Conservation (phyloP, 2,329 filamentous ascomycete genomes). For the Trichoderma koningii region DNA sequence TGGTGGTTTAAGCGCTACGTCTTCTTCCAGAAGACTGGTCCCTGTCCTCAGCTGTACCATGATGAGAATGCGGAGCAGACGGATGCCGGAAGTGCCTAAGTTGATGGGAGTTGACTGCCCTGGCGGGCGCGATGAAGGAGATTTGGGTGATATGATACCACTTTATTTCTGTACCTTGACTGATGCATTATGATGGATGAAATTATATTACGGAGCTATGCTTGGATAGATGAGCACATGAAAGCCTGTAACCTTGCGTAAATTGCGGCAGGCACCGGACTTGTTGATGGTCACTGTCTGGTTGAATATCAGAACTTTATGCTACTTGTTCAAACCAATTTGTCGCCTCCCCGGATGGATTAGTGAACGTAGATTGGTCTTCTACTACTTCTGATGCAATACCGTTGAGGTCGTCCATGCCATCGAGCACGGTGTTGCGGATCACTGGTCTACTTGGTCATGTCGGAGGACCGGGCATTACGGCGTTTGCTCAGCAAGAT, state of each 20-base stretch:
- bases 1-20: conserved; percentile 27
- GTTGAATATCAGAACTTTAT: no score
- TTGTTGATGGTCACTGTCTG: no score
- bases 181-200: conserved; percentile 5
- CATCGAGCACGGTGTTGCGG: no score
- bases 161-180: conserved; percentile 16
- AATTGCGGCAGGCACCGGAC: no score
- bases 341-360: no score
- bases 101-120: not conserved
- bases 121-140: not conserved
- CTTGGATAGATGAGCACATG: not conserved
- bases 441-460: no score
- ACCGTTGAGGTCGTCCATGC: no score
- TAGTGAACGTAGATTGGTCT: no score
- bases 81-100: not conserved
- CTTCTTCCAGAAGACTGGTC: conserved; percentile 18
- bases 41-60: conserved; percentile 25
- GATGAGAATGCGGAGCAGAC: conserved; percentile 20
- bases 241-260: not conserved
- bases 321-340: no score
- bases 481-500: no score
- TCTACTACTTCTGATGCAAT: no score
- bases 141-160: conserved; percentile 17
- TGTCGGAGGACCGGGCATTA: no score
- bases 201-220: not conserved